Conservation (phyloP, 73 alveolate species). For the Tetrahymena borealis region DNA sequence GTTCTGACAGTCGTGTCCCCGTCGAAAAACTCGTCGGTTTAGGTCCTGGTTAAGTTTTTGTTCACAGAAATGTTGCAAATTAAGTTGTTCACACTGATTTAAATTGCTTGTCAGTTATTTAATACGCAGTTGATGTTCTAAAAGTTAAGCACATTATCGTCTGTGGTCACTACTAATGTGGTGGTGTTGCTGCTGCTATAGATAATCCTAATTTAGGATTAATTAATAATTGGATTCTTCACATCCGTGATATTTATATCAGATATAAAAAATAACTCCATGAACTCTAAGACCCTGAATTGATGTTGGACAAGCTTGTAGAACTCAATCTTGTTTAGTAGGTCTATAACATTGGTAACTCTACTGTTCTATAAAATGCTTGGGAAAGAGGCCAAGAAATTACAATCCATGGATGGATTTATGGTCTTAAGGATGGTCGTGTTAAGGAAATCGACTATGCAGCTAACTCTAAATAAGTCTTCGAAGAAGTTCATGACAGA, state of each 20-base stretch:
- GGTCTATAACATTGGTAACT: not conserved
- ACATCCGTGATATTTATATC: not conserved
- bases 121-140: conserved; percentile 34
- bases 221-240: not conserved
- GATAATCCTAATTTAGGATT: not conserved
- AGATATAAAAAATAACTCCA: not conserved
- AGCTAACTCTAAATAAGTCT: not conserved
- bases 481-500: not conserved
- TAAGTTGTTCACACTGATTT: conserved; percentile 34
- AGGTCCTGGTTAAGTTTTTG: conserved; percentile 39
- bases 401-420: not conserved
- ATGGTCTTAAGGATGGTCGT: not conserved
- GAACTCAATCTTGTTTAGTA: not conserved
- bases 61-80: conserved; percentile 36
- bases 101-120: conserved; percentile 15
- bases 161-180: conserved; percentile 34
- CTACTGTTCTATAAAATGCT: not conserved
- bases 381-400: not conserved
- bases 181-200: conserved; percentile 36
- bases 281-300: not conserved
- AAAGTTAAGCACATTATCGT: conserved; percentile 25
- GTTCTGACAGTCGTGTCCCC: conserved; percentile 44
- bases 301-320: not conserved
- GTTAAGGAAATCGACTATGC: not conserved
- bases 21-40: conserved; percentile 24